Conservation (phyloP, 306 rosid species). For the Glycine soja region DNA sequence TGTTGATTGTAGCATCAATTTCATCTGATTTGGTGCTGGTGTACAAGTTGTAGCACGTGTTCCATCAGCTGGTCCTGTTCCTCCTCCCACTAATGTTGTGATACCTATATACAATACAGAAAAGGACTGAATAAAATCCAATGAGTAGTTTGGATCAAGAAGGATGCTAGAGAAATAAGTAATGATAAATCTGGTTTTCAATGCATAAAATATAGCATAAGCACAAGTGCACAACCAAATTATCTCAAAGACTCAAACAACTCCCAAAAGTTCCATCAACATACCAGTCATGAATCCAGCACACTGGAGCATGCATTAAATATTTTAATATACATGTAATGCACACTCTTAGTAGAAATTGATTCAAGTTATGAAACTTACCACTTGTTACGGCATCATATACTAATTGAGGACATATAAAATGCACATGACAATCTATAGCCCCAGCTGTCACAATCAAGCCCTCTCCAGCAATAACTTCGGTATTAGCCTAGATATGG, state of each 20-base stretch:
- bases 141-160: neutral
- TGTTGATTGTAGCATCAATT: constrained; percentile 89
- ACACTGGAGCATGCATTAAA: constrained; percentile 31
- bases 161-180: constrained; percentile 18
- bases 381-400: constrained; percentile 88
- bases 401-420: constrained; percentile 89
- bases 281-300: constrained; percentile 18
- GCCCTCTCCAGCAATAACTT: constrained; percentile 93
- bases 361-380: constrained; percentile 48
- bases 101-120: constrained; percentile 64
- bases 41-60: constrained; percentile 97
- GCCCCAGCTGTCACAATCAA: constrained; percentile 90
- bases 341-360: constrained; percentile 34
- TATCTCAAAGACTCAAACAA: constrained; percentile 3
- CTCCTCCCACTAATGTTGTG: constrained; percentile 94
- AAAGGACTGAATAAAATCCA: constrained; percentile 36
- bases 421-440: constrained; percentile 94
- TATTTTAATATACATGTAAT: constrained; percentile 23
- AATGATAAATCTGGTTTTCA: neutral
- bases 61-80: constrained; percentile 95
- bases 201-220: constrained; percentile 11
- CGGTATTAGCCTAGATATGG: constrained; percentile 77
- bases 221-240: constrained; percentile 13
- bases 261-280: constrained; percentile 13
- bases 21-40: constrained; percentile 79